Base-by-base conservation (phyloP, 2,329 filamentous ascomycete genomes). In the Colletotrichum chlorophyti region DNA sequence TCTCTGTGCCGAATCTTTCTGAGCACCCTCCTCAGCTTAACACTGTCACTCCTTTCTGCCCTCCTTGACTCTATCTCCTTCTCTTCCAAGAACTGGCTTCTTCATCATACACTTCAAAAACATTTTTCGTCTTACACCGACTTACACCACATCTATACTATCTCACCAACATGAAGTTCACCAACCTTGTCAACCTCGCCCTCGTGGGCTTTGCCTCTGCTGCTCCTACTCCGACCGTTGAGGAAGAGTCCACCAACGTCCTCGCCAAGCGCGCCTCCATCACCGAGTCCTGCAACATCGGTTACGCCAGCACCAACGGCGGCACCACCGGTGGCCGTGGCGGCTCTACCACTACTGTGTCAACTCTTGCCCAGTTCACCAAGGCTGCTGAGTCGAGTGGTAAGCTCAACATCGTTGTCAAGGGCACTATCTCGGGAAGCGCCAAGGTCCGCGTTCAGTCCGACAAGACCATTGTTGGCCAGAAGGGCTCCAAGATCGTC, bases 251-350 rank as follows among this genome's bases (percentile, higher is more conserved):
- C 31, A 64, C 58, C 49, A 66, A 66, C 46, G 67, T 64, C 17
- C 59, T 74, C 15, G 63, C 64, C 53, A 74, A 74, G 68, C 69
- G 71, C 42, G 70, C 72, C 52, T 63, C 70, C 61, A 68, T 74
- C 64, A 73, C 70, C 5, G 72, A 74, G 52, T 66, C 67, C n/a
- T 72, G 69, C 53, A 61, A 67, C 49, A 68, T 74, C 29, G 72
- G 72, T 3, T 75, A 72, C 55, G 72, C 71, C 47, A 68, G 65
- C 5, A 60, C 66, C 64, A 75, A 75, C 62, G 65, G 65, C 29
- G 78, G 80, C 46, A 83, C 80, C 27, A 83, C 75, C 2, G 81
- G 80, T 49, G 81, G 81, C 53, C 71, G 73, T 46, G 79, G 79
- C 50, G 80, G 80, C 43, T 72, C 78, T n/a, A 80, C 78, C 6